Evolutionary conservation across 2,329 filamentous ascomycete species (phyloP).

Genomic region (Bipolaris gigantea): DNA sequence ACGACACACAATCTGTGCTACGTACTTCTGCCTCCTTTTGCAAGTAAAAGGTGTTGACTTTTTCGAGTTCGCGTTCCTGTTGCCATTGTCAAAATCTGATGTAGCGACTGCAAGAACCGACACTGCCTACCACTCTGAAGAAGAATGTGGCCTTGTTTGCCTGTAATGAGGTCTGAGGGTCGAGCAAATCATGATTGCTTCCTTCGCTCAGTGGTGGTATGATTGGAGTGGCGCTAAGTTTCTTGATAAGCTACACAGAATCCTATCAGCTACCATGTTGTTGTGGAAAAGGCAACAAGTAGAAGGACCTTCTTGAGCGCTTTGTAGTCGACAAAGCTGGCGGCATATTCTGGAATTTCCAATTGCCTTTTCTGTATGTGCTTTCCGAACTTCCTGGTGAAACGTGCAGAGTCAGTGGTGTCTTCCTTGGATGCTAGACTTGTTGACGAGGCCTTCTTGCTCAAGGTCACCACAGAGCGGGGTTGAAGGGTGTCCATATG

Average conservation of each 20-base stretch:
- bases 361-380: constrained; percentile 99
- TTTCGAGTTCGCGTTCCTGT: constrained; percentile 95
- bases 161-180: constrained; percentile 87
- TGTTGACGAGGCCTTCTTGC: constrained; percentile 40
- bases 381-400: constrained; percentile 96
- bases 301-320: constrained; percentile 87
- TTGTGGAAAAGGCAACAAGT: not conserved
- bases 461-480: constrained; percentile 33
- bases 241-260: constrained; percentile 83
- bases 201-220: constrained; percentile 74
- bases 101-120: not conserved
- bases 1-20: constrained; percentile 5
- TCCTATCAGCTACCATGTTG: constrained; percentile 15
- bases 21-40: constrained; percentile 96
- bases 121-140: constrained; percentile 78
- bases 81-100: constrained; percentile 8
- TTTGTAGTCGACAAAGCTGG: constrained; percentile 99
- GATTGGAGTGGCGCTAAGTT: constrained; percentile 87
- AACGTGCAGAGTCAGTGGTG: constrained; percentile 43
- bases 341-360: constrained; percentile 98
- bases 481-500: constrained; percentile 40
- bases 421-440: constrained; percentile 44
- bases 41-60: constrained; percentile 96
- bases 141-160: constrained; percentile 99
- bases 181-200: constrained; percentile 52